Conservation (phyloP, 305 asterid species). For the Plantago coronopus region DNA sequence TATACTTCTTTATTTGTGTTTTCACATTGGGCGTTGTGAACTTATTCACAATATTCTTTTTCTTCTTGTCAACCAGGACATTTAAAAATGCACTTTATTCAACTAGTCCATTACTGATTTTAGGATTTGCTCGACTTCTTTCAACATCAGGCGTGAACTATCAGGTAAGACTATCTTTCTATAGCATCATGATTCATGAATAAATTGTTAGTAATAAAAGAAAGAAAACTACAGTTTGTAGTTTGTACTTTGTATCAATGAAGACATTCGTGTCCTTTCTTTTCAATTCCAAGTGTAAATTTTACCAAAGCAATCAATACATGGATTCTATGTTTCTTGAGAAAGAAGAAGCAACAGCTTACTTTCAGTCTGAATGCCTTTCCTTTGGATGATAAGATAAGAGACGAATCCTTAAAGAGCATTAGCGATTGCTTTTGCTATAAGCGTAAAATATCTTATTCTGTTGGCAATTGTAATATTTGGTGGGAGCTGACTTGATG, state of each 20-base stretch:
- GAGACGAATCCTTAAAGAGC: neutral
- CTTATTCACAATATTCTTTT: conserved; percentile 21
- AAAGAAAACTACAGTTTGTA: no score
- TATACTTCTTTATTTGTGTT: conserved; percentile 10
- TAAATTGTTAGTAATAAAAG: no score
- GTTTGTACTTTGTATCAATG: no score
- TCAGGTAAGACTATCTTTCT: conserved; percentile 78
- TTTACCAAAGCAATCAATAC: no score
- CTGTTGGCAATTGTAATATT: neutral
- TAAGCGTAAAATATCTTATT: neutral
- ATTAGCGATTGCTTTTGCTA: neutral
- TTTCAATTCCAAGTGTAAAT: no score
- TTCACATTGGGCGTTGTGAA: conserved; percentile 21
- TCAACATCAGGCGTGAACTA: conserved; percentile 75
- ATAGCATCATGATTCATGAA: no score
- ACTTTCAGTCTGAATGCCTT: no score
- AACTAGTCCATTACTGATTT: conserved; percentile 65
- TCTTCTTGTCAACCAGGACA: conserved; percentile 52
- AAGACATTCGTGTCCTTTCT: no score
- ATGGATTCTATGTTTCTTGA: no score
- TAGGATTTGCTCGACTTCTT: conserved; percentile 79
- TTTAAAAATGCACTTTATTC: conserved; percentile 49
- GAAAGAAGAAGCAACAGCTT: no score
- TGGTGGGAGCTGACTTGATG: neutral
- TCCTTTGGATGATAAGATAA: no score